Base-by-base conservation (phyloP, 2,329 filamentous ascomycete genomes). In the Dichotomopilus funicola region DNA sequence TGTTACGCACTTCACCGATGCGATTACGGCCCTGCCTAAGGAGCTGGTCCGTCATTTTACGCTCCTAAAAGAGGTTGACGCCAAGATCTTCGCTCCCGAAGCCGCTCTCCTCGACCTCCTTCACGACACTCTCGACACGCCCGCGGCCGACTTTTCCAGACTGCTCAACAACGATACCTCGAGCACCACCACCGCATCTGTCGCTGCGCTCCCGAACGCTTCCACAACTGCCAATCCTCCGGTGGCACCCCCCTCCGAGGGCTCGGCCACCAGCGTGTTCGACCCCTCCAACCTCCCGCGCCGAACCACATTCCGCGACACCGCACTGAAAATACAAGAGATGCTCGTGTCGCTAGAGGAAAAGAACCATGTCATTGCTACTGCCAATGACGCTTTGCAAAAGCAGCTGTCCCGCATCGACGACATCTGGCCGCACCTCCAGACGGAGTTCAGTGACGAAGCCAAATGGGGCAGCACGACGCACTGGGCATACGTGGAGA, bases 21-120 rank as follows among this genome's bases (percentile, higher is more conserved):
- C 91, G 60, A 90, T 97, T 68, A 86, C 90, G 51, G 91, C 92
- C 41, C 82, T 99, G 33, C 94, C 94, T 4, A 91, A 91, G 70
- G 94, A 99, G 74, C 89, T 96, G 50, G 90, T 96, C 64, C 86
- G 91, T 68, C 92, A 99, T 71, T 96, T 96, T 65, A 96, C 92
- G 37, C 81, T 97, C 55, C 79, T 99, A 63, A 96, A 96, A 71
- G 94, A 99, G 74, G 94, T 97, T 48, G 94, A 99, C 75, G 92
- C 92, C 60, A 99, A 99, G 74, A 88, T 95, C 61, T 94, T 91
- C 72, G 85, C 85, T 33, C 88, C 94, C 6, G 90, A 96, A 70
- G 87, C 94, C 64, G 81, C 86, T 66, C 79, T 99, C 56, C 85
- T 87, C 67, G 81, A 87, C 67, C 79, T 95, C 59, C 82, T 95